Conservation (phyloP, 257 asterid species). For the Mentha longifolia region DNA sequence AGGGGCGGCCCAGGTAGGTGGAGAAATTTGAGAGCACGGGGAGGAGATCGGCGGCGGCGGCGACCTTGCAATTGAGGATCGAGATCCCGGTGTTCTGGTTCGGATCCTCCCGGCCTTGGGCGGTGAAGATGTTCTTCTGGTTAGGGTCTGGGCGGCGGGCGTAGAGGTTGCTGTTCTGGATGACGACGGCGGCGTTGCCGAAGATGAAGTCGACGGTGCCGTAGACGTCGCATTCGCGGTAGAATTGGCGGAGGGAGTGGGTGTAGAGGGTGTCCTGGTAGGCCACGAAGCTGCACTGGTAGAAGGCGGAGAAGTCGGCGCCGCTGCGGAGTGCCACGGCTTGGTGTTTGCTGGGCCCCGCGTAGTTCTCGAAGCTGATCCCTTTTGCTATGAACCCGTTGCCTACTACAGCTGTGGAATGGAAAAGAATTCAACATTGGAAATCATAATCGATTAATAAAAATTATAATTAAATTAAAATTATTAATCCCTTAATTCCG, state of each 20-base stretch:
- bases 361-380: constrained; percentile 89
- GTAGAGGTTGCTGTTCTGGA: constrained; percentile 79
- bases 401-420: constrained; percentile 73
- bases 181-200: constrained; percentile 93
- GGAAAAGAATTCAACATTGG: too few species aligned
- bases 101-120: constrained; percentile 95
- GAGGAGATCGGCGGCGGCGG: constrained; percentile 79
- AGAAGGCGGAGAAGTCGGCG: constrained; percentile 84
- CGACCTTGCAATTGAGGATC: constrained; percentile 67
- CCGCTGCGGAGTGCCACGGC: constrained; percentile 95
- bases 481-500: too few species aligned
- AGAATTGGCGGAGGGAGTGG: constrained; percentile 92
- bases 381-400: constrained; percentile 83
- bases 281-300: constrained; percentile 84
- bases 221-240: constrained; percentile 87
- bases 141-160: constrained; percentile 76
- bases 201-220: constrained; percentile 96
- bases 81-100: constrained; percentile 97
- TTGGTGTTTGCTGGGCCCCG: constrained; percentile 93
- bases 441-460: too few species aligned
- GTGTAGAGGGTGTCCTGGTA: constrained; percentile 97
- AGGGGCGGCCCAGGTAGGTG: constrained; percentile 83
- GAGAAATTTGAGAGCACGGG: constrained; percentile 67
- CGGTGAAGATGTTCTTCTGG: constrained; percentile 86
- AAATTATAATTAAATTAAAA: too few species aligned